Evolutionary conservation across 176 grass and related monocot genomes (phyloP).

Genomic region (sorghum (Sorghum bicolor)): DNA sequence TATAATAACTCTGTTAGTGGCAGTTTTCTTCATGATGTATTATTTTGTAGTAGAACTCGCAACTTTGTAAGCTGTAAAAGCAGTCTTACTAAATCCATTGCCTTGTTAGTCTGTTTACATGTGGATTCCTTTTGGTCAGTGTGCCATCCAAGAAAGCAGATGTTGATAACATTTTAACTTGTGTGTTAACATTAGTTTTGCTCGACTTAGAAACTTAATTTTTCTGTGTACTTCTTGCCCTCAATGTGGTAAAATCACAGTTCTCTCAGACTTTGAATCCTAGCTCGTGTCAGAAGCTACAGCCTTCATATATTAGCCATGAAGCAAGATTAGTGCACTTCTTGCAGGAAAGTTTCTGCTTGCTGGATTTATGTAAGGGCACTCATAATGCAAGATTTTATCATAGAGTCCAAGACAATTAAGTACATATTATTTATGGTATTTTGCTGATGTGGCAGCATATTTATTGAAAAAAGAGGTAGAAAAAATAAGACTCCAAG

Average conservation of each 20-base stretch:
- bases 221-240: background rate
- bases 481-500: too few species aligned
- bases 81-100: conserved; percentile 8
- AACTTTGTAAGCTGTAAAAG: conserved; percentile 13
- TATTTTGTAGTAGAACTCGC: conserved; percentile 5
- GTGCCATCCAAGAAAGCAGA: background rate
- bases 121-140: background rate
- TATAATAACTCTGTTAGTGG: background rate
- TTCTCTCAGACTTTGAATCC: background rate
- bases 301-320: background rate
- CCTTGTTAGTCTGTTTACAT: conserved; percentile 14
- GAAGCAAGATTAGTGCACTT: conserved; percentile 6
- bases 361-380: conserved; percentile 8
- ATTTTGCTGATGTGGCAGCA: too few species aligned
- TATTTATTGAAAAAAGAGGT: too few species aligned
- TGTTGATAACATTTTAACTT: background rate
- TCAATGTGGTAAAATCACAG: background rate
- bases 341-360: conserved; percentile 13
- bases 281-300: background rate
- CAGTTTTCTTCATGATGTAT: conserved; percentile 16
- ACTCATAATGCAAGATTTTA: too few species aligned
- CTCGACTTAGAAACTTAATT: background rate
- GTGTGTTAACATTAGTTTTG: background rate
- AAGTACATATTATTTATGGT: too few species aligned
- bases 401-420: too few species aligned